Evolutionary conservation across 257 asterid species (phyloP), one percentile per base, ranked within the genome.

Genomic region (Sherardia arvensis): DNA sequence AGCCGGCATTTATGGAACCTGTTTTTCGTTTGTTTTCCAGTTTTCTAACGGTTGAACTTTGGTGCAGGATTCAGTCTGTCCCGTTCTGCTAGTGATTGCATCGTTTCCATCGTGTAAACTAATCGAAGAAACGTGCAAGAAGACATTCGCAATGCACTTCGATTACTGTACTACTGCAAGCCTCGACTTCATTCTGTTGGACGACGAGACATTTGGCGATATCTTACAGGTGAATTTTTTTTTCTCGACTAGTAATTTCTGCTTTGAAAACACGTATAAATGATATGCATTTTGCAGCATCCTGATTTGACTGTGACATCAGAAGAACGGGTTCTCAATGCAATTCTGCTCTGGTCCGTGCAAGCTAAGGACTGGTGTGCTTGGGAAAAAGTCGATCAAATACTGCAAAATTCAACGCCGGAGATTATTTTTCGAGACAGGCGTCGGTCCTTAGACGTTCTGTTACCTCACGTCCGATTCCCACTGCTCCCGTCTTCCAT

Each of bases 11-110:
- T 85, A 77, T 83, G 95, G 95, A 77, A 73, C 79, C 73, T 53
- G 68, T 79, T 65, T 78, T 75, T 71, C n/a, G 73, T 66, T 74
- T 57, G 74, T 68, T 67, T 65, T 70, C 70, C 53, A 67, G 36
- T 58, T 71, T 71, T 80, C 87, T 87, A 76, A 84, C 82, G 79
- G 64, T 65, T 63, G 72, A 65, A 78, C 74, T 83, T 90, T 87
- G 77, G 83, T 90, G 96, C 99, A 93, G 97, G 97, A 90, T 78
- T 84, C 95, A 10, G 94, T 87, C 59, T 90, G 99, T 84, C 83
- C 82, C 64, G 67, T 93, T 76, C 94, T 93, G 80, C 95, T 76
- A 81, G 96, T 93, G 78, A 76, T 84, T 78, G 76, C 94, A 53
- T 85, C 94, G 23, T 74, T 93, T 71, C 85, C 95, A 60, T 87